Percentiles rank a stretch among this genome's conserved stretches.
Conservation (phyloP, 1,139 yeast genomes). For the Hyphopichia burtonii region DNA sequence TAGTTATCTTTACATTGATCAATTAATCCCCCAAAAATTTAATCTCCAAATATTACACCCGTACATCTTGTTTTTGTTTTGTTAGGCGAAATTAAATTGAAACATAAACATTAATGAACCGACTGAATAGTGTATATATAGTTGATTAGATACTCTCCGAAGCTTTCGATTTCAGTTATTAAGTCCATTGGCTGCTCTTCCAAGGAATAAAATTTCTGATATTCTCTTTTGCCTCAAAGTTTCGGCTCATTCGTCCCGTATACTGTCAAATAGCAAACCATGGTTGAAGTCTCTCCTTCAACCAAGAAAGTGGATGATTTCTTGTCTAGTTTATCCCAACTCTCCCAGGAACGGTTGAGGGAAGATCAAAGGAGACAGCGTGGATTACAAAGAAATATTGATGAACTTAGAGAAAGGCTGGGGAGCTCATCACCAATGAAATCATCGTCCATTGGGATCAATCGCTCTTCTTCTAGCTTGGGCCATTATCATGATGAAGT, state of each 20-base stretch:
- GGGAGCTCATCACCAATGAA: slow-evolving; percentile 21
- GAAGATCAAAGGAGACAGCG: slow-evolving; percentile 37
- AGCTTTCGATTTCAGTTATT: no score
- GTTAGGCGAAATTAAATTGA: no score
- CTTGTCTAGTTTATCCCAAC: slow-evolving; percentile 29
- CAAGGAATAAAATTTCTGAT: no score
- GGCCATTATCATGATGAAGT: slow-evolving; percentile 6
- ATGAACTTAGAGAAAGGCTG: slow-evolving; percentile 30
- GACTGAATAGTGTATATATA: no score
- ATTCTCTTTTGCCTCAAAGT: no score
- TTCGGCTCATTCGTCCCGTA: no score
- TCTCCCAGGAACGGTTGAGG: slow-evolving; percentile 30
- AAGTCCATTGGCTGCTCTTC: no score
- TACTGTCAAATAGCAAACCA: slow-evolving; percentile 2
- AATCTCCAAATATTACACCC: no score
- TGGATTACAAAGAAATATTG: slow-evolving; percentile 28
- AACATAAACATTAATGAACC: background rate
- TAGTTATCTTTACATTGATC: no score
- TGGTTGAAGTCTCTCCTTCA: slow-evolving; percentile 26
- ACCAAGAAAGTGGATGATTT: slow-evolving; percentile 33
- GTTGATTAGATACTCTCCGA: no score
- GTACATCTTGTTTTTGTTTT: no score
- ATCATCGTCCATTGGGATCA: background rate
- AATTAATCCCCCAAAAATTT: no score
- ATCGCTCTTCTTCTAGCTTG: background rate